These are phyloP conservation scores for Vaccinium corymbosum DNA, from an alignment of 148 eudicot genomes.

Conservation along the genomic window DNA sequence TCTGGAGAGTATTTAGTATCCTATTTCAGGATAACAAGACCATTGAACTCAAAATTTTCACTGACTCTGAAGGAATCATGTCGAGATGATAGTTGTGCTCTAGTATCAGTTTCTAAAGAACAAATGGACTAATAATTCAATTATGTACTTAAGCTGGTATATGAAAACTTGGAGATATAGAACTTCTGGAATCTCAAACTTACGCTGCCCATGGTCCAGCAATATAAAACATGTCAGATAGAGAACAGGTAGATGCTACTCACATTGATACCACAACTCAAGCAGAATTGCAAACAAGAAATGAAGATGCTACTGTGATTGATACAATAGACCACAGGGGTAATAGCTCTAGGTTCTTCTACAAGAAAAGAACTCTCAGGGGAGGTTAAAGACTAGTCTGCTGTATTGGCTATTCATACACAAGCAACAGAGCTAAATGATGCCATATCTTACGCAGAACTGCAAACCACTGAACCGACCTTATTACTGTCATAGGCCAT, in stretches of 20 bases:
- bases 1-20: neutral
- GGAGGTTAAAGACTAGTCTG: neutral
- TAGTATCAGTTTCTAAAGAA: neutral
- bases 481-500: neutral
- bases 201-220: neutral
- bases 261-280: neutral
- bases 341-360: neutral
- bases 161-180: neutral
- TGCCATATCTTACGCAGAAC: neutral
- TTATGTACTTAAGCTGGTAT: neutral
- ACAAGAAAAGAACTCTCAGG: neutral
- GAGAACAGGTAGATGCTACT: neutral
- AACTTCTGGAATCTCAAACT: neutral
- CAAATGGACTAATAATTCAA: neutral
- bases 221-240: neutral
- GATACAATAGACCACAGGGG: neutral
- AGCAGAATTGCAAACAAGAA: no score
- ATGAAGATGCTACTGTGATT: neutral
- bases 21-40: neutral
- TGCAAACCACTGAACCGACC: neutral
- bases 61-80: neutral
- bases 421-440: neutral
- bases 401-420: neutral
- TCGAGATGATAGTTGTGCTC: neutral
- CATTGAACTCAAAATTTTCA: neutral